Evolutionary conservation across 805 yeast genomes (phyloP), one percentile per base, ranked within the genome.

Genomic region (Debaryomyces hansenii): DNA sequence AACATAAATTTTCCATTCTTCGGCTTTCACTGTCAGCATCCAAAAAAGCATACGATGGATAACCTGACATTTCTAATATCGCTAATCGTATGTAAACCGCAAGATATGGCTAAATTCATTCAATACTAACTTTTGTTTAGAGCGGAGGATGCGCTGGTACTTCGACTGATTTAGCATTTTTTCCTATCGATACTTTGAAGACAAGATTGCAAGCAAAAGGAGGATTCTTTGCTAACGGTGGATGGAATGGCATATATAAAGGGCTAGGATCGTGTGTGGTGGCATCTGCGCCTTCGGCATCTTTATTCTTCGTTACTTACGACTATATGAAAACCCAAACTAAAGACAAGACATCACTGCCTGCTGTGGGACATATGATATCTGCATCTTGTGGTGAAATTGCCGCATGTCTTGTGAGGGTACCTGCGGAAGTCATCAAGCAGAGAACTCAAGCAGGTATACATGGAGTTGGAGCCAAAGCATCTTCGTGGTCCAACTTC

Each of bases 121-220:
- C 27, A 24, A 24, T 24, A 24, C 27, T 24, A 24, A 24, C 27
- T 24, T 24, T 7, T 7, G 40, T 14, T 20, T 44, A 68, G 78
- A 83, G 91, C 59, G 99, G 99, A 33, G 99, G 88, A 6, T 84
- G 94, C 48, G 97, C 99, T 5, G 99, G 99, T 12, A 94, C 97
- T 1, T 84, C 95, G 5, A 91, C 97, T 1, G 99, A 94, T 68
- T 73, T 94, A 33, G 90, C 86, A 3, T 94, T 94, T 67, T 94
- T 92, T 72, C 99, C 99, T 11, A 89, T 94, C 34, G 99, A 94
- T 58, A 94, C 99, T 1, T 57, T 94, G 46, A 94, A 94, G 68
- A 94, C 99, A 0, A 75, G 99, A 47, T 72, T 94, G 12, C 99
- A 94, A 64, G 98, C 99, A 16, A 83, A 83, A 60, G 97, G 96